Evolutionary conservation across 2,329 filamentous ascomycete species (phyloP).

Genomic region (Elsinoe australis): DNA sequence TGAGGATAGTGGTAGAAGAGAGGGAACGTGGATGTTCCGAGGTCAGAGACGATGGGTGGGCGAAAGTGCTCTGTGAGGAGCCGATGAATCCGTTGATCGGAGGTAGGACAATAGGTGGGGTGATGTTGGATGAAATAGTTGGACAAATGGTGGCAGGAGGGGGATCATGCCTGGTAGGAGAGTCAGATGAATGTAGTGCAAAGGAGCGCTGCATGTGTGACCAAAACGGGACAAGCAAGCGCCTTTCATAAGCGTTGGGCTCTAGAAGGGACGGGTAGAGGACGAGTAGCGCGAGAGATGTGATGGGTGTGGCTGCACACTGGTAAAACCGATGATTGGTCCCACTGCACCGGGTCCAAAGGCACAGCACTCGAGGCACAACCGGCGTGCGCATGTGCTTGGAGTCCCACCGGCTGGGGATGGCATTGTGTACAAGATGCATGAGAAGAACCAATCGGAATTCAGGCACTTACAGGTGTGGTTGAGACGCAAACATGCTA

Average conservation of each 20-base stretch:
- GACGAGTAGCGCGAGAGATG: not conserved
- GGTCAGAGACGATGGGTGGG: no score
- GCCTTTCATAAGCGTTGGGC: slow-evolving; percentile 1
- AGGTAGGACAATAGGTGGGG: not conserved
- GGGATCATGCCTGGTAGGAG: not conserved
- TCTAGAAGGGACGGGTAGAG: not conserved
- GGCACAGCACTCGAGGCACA: not conserved
- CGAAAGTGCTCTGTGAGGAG: no score
- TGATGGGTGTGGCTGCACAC: not conserved
- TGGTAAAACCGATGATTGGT: not conserved
- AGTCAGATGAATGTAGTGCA: not conserved
- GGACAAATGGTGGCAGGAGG: not conserved
- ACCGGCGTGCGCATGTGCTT: not conserved
- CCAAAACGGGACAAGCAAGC: not conserved
- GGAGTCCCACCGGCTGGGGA: not conserved
- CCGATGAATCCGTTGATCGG: not conserved
- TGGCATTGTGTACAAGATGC: no score
- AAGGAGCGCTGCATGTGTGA: slow-evolving; percentile 2
- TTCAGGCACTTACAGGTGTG: not conserved
- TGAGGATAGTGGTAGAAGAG: no score
- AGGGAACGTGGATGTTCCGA: no score
- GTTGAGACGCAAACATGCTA: no score
- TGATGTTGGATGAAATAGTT: not conserved
- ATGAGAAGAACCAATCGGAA: no score
- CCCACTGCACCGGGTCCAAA: not conserved